phyloP scores from a whole-genome alignment of 2,329 filamentous ascomycete genomes.

The Pseudogymnoascus sp. region DNA sequence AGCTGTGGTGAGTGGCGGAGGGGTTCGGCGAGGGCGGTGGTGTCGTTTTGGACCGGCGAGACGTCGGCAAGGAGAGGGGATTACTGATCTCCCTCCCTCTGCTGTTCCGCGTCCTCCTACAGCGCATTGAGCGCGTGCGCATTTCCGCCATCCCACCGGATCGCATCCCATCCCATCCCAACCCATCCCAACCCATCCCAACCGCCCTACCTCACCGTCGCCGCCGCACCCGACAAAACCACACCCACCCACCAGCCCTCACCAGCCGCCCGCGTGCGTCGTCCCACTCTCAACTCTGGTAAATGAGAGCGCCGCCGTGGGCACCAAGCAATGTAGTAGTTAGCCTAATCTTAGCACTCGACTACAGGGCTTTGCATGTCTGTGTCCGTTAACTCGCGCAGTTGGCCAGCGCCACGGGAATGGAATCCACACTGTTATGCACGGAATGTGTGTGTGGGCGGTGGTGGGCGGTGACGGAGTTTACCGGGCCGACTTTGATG shows the following conservation, averaged over 20 bases:
- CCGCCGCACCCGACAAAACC: conserved; percentile 14
- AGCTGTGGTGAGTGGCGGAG: neutral
- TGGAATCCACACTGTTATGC: neutral
- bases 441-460: neutral
- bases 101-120: neutral
- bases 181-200: conserved; percentile 25
- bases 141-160: neutral
- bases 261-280: neutral
- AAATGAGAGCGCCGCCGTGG: neutral
- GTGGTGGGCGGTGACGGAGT: neutral
- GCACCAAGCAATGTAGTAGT: too few relatives aligned
- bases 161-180: conserved; percentile 9
- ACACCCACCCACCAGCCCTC: neutral
- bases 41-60: neutral
- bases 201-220: conserved; percentile 31
- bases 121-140: neutral
- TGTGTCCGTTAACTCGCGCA: neutral
- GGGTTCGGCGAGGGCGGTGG: neutral
- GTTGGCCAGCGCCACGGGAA: neutral
- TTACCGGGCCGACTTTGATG: neutral
- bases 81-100: neutral
- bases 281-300: conserved; percentile 7
- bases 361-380: neutral
- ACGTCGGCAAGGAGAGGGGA: neutral
- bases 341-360: neutral